A percentile compares a stretch with the other conserved stretches of the same genome.
Conservation (phyloP, 331 rosid genomes). For the Rhamnella rubrinervis region DNA sequence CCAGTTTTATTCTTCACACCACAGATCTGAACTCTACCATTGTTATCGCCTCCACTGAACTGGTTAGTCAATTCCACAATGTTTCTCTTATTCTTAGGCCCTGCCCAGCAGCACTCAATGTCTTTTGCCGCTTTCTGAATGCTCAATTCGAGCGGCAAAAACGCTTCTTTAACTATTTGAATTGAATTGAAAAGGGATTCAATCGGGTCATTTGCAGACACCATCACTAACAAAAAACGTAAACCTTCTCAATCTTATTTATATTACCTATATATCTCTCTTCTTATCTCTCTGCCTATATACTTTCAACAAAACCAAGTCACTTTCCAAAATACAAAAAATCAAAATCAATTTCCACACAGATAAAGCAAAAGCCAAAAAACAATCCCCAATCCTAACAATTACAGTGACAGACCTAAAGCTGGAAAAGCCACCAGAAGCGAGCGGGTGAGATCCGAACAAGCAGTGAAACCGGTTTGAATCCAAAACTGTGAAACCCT, state of each 20-base stretch:
- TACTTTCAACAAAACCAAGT: slow-evolving; percentile 13
- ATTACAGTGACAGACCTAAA: slow-evolving; percentile 17
- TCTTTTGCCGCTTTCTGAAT: slow-evolving; percentile 80
- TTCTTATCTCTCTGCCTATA: background rate
- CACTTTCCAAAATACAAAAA: slow-evolving; percentile 9
- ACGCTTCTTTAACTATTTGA: slow-evolving; percentile 67
- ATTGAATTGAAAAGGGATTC: slow-evolving; percentile 85
- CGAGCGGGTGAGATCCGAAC: slow-evolving; percentile 32
- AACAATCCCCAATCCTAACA: slow-evolving; percentile 1
- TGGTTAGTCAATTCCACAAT: slow-evolving; percentile 49
- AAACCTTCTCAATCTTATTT: slow-evolving; percentile 5
- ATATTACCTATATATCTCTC: background rate
- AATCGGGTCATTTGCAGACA: slow-evolving; percentile 71
- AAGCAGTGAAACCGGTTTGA: slow-evolving; percentile 13
- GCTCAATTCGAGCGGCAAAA: slow-evolving; percentile 76
- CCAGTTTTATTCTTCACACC: slow-evolving; percentile 56
- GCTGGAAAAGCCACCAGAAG: slow-evolving; percentile 12
- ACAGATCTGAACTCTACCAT: slow-evolving; percentile 59
- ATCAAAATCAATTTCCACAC: background rate
- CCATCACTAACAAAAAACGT: slow-evolving; percentile 53
- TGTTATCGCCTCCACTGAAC: slow-evolving; percentile 46
- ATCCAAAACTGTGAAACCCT: slow-evolving; percentile 20
- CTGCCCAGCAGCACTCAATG: slow-evolving; percentile 72
- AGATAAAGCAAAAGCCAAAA: background rate
- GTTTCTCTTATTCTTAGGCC: slow-evolving; percentile 44